A percentile compares a stretch with the other conserved stretches of the same genome.
phyloP scores from a whole-genome alignment of 2,329 filamentous ascomycete species.

The Aspergillus sergii region DNA sequence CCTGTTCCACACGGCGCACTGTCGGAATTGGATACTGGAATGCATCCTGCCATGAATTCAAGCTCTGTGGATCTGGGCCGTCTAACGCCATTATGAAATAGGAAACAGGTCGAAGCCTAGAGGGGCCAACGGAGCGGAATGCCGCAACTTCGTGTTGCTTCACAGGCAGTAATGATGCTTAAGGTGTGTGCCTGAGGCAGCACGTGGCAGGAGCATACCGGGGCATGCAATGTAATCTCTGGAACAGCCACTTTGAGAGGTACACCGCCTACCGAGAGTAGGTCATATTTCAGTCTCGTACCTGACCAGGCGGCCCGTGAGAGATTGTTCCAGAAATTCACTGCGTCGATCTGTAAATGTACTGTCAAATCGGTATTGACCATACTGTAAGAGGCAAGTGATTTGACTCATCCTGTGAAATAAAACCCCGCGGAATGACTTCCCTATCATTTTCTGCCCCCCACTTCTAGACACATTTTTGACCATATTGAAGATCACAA shows the following conservation, averaged over 20 bases:
- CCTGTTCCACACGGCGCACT: constrained; percentile 64
- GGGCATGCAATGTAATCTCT: not conserved
- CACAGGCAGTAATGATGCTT: constrained; percentile 10
- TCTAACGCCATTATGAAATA: constrained; percentile 53
- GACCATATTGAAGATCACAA: not conserved
- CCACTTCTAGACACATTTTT: not conserved
- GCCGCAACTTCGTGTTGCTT: constrained; percentile 7
- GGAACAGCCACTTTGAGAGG: not conserved
- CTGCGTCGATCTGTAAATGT: not conserved
- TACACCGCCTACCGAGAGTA: not conserved
- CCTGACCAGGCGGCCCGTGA: not conserved
- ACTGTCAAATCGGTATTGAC: constrained; percentile 9
- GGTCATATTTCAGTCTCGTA: not conserved
- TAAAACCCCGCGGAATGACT: constrained; percentile 8
- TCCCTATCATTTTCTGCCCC: constrained; percentile 1
- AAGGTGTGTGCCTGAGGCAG: constrained; percentile 23
- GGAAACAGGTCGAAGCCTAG: constrained; percentile 1
- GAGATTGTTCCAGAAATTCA: not conserved
- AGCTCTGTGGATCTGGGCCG: constrained; percentile 57
- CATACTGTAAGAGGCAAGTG: constrained; percentile 12
- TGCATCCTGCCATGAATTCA: constrained; percentile 67
- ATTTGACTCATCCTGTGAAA: constrained; percentile 17
- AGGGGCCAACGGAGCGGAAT: constrained; percentile 9
- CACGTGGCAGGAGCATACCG: constrained; percentile 10
- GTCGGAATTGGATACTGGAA: constrained; percentile 67